Base-by-base conservation (phyloP, 352 stramenopile species). In the Plasmopara viticola region DNA sequence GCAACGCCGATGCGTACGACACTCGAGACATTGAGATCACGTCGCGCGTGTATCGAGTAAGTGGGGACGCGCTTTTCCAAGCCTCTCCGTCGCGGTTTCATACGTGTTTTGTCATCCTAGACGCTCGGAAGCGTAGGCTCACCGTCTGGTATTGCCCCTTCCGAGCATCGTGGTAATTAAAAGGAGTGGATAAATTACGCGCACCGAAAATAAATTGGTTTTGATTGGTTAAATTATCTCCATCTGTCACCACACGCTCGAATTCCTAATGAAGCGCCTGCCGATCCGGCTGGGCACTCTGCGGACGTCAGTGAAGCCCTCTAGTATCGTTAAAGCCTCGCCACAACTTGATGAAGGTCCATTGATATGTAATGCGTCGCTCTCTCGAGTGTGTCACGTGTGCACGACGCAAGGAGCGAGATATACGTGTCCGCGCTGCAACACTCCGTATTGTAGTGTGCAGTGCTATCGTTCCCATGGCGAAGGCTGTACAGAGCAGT, bases 371-470 rank as follows among this genome's bases (percentile, higher is more conserved):
- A 63, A 62, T 35, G 49, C 63, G 9, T 81, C 73, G 13, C 37
- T 66, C 14, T 62, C 43, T 50, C 79, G 79, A 45, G 62, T 93
- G 0, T 93, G 82, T 34, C 74, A 70, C 35, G 66, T 90, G n/a
- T 93, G 82, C 50, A 70, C 70, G 30, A 65, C 55, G 9, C 64
- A 69, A 18, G 58, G 74, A 40, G 67, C 79, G 28, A 74, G 79
- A 43, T 95, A 95, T 71, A 89, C 76, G 10, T 95, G 84, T 72
- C 84, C 84, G 17, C 78, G 79, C 5, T 95, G 84, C 66, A 87
- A 87, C 29, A 58, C 66, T 42, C 68, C 78, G 6, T 95, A 93
- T 62, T 95, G 84, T 58, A 79, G 76, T 49, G 78, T 88, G 8
- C 42, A 59, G 18, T 95, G 84, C 71, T 95, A 90, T 62, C 75